Evolutionary conservation across 2,329 filamentous ascomycete species (phyloP).

Genomic region (Fusarium miscanthi): DNA sequence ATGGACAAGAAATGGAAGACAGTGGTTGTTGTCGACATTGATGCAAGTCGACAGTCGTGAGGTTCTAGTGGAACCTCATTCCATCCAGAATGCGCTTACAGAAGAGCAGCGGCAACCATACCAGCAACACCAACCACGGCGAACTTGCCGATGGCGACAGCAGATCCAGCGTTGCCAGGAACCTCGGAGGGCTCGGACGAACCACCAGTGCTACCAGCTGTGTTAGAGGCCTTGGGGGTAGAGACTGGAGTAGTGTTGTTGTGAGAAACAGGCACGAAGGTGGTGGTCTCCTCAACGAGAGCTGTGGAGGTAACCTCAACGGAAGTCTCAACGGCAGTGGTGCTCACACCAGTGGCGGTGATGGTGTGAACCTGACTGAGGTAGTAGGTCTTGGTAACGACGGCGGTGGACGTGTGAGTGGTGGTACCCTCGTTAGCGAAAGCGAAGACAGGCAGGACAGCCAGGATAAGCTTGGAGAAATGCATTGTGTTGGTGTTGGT

Average conservation of each 20-base stretch:
- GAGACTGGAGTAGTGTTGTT: slow-evolving; percentile 47
- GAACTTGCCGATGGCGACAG: slow-evolving; percentile 57
- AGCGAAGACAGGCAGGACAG: slow-evolving; percentile 65
- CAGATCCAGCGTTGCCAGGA: slow-evolving; percentile 56
- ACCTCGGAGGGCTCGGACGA: slow-evolving; percentile 50
- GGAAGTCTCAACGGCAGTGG: slow-evolving; percentile 44
- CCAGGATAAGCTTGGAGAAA: slow-evolving; percentile 57
- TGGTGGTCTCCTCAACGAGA: slow-evolving; percentile 30
- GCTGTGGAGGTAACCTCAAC: slow-evolving; percentile 26
- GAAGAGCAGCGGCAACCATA: slow-evolving; percentile 61
- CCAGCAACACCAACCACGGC: slow-evolving; percentile 63
- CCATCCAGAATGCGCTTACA: slow-evolving; percentile 54
- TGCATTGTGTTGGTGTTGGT: slow-evolving; percentile 50
- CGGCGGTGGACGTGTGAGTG: slow-evolving; percentile 62
- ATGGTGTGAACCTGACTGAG: slow-evolving; percentile 60
- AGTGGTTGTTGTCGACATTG: slow-evolving; percentile 24
- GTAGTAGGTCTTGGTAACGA: slow-evolving; percentile 63
- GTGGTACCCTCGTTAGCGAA: slow-evolving; percentile 56
- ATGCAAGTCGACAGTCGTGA: slow-evolving; percentile 28
- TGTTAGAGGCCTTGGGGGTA: slow-evolving; percentile 33
- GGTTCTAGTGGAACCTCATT: slow-evolving; percentile 5
- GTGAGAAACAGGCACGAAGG: slow-evolving; percentile 37
- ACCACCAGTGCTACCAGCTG: slow-evolving; percentile 39
- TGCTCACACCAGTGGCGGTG: slow-evolving; percentile 48
- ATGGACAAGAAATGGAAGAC: slow-evolving; percentile 36